phyloP scores from a whole-genome alignment of 805 yeast genomes.

The Saturnispora quitensis region DNA sequence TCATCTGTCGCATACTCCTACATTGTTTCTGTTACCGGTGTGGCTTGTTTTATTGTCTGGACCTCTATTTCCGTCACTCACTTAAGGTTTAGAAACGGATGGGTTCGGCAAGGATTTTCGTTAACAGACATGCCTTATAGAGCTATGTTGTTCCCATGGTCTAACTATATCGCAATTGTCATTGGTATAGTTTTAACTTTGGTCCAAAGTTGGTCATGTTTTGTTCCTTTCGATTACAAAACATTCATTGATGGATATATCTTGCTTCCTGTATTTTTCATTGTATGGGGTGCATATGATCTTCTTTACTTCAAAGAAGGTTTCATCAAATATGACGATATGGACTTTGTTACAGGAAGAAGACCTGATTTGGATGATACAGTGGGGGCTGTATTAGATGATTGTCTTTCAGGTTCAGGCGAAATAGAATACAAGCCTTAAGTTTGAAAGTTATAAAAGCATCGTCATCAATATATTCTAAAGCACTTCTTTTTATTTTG shows the following conservation, averaged over 20 bases:
- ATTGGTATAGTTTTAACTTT: conserved; percentile 45
- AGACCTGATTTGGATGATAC: conserved; percentile 28
- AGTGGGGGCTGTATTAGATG: conserved; percentile 10
- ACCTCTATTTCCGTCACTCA: conserved; percentile 49
- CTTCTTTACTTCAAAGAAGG: conserved; percentile 15
- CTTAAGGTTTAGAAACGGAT: conserved; percentile 44
- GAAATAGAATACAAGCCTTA: not conserved
- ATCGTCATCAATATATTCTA: not conserved
- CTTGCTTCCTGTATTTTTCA: conserved; percentile 46
- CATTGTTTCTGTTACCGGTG: conserved; percentile 56
- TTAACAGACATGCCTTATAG: conserved; percentile 44
- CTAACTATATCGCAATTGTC: conserved; percentile 40
- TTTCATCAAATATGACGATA: conserved; percentile 32
- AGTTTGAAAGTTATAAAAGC: not conserved
- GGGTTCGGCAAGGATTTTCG: conserved; percentile 34
- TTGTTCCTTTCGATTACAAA: conserved; percentile 51
- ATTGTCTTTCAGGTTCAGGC: not conserved
- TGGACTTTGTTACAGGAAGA: conserved; percentile 45
- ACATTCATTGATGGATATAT: conserved; percentile 53
- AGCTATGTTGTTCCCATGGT: conserved; percentile 42
- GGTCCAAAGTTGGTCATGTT: conserved; percentile 59
- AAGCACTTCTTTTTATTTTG: not conserved
- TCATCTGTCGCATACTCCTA: conserved; percentile 52
- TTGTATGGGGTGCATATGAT: conserved; percentile 27
- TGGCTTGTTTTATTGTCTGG: conserved; percentile 63